Conservation (phyloP, 2,329 filamentous ascomycete genomes). For the Gyromitra esculenta region DNA sequence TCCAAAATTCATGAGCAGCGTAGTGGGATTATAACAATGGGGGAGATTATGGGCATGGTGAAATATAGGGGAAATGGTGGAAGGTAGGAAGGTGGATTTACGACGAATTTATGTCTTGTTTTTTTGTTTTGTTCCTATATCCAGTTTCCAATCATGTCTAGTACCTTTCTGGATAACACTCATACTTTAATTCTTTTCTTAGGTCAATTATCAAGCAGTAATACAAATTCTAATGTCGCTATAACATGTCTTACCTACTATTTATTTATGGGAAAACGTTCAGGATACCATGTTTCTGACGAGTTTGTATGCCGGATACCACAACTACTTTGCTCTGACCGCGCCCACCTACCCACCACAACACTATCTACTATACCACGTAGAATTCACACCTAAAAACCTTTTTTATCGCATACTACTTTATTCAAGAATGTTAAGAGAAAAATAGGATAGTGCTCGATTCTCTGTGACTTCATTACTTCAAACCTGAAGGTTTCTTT, state of each 20-base stretch:
- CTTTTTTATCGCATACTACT: too few relatives aligned
- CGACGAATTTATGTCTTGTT: constrained; percentile 20
- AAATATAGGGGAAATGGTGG: neutral
- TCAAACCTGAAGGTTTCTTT: too few relatives aligned
- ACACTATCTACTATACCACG: too few relatives aligned
- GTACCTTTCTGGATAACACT: constrained; percentile 1
- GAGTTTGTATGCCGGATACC: too few relatives aligned
- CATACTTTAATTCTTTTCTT: constrained; percentile 1
- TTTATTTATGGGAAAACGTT: too few relatives aligned
- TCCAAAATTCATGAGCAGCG: neutral
- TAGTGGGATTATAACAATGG: neutral
- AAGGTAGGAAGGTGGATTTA: neutral
- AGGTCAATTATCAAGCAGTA: constrained; percentile 19
- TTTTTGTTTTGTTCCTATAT: constrained; percentile 31
- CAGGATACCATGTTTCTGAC: too few relatives aligned
- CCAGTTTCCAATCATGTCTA: constrained; percentile 15
- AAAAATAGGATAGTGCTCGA: too few relatives aligned
- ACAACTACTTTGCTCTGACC: too few relatives aligned
- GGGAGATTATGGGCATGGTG: neutral
- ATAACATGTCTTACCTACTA: neutral
- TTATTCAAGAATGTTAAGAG: too few relatives aligned
- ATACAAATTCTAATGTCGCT: constrained; percentile 1
- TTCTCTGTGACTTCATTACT: too few relatives aligned
- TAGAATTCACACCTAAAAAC: too few relatives aligned
- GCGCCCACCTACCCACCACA: too few relatives aligned